Base-by-base conservation (phyloP, 192 early-diverging fungal genomes). In the Coemansia sp. region DNA sequence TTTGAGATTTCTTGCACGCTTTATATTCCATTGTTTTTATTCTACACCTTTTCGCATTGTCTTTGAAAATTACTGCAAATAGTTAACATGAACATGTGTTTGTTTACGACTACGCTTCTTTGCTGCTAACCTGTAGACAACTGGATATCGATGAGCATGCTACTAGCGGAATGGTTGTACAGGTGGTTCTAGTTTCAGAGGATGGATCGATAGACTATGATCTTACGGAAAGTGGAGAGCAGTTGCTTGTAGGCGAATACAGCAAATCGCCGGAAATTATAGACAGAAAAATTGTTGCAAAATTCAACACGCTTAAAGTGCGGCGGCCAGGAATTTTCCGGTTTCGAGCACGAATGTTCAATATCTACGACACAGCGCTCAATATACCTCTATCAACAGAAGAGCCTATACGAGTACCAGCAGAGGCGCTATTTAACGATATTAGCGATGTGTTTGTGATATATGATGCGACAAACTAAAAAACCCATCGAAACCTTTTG, bases 191-290 rank as follows among this genome's bases (percentile, higher is more conserved):
- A 40, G 58, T 55, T 2, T 64, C 74, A 0, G 74, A 61, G 6
- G 74, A 75, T 31, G 79, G 79, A 6, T 64, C 74, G 9, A 31
- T 73, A 26, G 74, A 76, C 25, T 53, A 58, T 29, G 74, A 51
- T 1, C 45, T 60, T 20, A 69, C 72, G 34, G 56, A 49, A 21
- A 45, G 64, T 9, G 63, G 64, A 15, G 66, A 63, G 23, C 63
- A 18, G 21, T 39, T 76, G 25, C 58, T 81, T n/a, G 3, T 26
- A 16, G 79, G 74, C 12, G 28, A 58, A 4, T 25, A n/a, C 0
- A 16, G 49, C 12, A 30, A 33, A 30, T 34, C 70, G 18, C 74
- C 74, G 0, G 34, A 59, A 30, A 59, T 81, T 0, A 12, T 45
- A 29, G 61, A 67, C 6, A 46, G 39, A n/a, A 59, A 52, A 18